Evolutionary conservation across 352 stramenopile genomes (phyloP).

Genomic region (Thalassiosira exigua): DNA sequence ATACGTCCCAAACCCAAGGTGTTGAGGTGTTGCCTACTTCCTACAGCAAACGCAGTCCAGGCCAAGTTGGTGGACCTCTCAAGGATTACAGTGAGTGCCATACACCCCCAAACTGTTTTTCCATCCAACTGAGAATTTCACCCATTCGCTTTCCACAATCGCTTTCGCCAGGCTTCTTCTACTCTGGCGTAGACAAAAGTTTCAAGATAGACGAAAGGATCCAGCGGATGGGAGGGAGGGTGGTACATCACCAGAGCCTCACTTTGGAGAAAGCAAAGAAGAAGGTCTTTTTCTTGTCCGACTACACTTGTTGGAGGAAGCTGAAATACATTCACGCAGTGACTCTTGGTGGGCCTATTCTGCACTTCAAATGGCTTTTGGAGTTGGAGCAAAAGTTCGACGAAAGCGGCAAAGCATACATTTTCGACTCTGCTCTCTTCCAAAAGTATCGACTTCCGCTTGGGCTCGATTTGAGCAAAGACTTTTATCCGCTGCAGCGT

Average conservation of each 20-base stretch:
- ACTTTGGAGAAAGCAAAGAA: constrained; percentile 11
- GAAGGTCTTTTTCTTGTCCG: constrained; percentile 43
- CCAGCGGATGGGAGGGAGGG: constrained; percentile 30
- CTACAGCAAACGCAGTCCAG: constrained; percentile 20
- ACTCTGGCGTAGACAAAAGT: constrained; percentile 26
- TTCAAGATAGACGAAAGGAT: constrained; percentile 42
- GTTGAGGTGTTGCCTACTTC: constrained; percentile 21
- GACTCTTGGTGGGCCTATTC: constrained; percentile 48
- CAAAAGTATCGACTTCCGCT: constrained; percentile 50
- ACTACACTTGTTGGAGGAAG: constrained; percentile 44
- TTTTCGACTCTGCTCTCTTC: constrained; percentile 57
- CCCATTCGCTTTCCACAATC: no score
- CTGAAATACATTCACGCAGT: constrained; percentile 57
- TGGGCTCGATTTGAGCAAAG: constrained; percentile 46
- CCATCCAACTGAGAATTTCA: no score
- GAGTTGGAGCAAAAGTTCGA: constrained; percentile 47
- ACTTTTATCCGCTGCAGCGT: constrained; percentile 44
- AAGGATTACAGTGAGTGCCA: constrained; percentile 31
- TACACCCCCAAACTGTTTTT: no score
- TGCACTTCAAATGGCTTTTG: constrained; percentile 56
- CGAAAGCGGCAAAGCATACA: constrained; percentile 31
- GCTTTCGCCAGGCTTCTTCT: constrained; percentile 42
- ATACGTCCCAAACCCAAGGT: constrained; percentile 55
- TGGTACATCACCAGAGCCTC: constrained; percentile 18
- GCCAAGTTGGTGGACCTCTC: constrained; percentile 19